phyloP scores from a whole-genome alignment of 2,329 filamentous ascomycete species.

The Phaeosphaeria sp. region DNA sequence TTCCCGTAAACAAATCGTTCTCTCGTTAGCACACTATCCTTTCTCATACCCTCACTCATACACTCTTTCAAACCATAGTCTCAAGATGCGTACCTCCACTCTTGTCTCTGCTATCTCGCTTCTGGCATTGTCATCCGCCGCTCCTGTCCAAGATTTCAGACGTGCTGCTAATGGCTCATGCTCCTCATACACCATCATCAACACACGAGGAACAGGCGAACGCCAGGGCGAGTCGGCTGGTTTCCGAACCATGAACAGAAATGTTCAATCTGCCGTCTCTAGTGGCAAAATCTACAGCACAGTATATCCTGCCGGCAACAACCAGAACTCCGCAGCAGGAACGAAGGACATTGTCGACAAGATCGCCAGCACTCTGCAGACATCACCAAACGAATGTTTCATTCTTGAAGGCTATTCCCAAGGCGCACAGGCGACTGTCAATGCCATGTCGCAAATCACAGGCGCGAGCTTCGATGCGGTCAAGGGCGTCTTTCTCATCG shows the following conservation, averaged over 20 bases:
- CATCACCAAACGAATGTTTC: constrained; percentile 41
- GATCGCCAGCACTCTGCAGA: constrained; percentile 30
- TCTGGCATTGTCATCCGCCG: constrained; percentile 14
- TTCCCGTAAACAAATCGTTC: neutral
- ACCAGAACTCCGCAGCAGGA: constrained; percentile 34
- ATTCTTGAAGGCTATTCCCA: constrained; percentile 49
- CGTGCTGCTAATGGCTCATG: constrained; percentile 18
- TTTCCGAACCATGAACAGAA: constrained; percentile 45
- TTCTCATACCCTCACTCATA: neutral
- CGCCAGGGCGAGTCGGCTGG: constrained; percentile 22
- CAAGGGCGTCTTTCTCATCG: constrained; percentile 47
- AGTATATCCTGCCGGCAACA: constrained; percentile 38
- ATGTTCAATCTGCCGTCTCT: constrained; percentile 29
- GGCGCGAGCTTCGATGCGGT: constrained; percentile 43
- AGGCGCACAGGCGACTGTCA: constrained; percentile 45
- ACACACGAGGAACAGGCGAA: constrained; percentile 31
- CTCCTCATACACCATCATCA: constrained; percentile 31
- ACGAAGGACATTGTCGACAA: constrained; percentile 45
- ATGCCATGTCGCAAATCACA: constrained; percentile 41
- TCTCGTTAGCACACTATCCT: neutral
- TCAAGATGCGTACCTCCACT: constrained; percentile 16
- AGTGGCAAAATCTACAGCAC: constrained; percentile 47
- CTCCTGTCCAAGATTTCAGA: constrained; percentile 12
- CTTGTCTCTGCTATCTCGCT: constrained; percentile 13
- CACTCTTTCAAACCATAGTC: neutral